Conservation (phyloP, 352 stramenopile genomes). For the Phytopythium montanum region DNA sequence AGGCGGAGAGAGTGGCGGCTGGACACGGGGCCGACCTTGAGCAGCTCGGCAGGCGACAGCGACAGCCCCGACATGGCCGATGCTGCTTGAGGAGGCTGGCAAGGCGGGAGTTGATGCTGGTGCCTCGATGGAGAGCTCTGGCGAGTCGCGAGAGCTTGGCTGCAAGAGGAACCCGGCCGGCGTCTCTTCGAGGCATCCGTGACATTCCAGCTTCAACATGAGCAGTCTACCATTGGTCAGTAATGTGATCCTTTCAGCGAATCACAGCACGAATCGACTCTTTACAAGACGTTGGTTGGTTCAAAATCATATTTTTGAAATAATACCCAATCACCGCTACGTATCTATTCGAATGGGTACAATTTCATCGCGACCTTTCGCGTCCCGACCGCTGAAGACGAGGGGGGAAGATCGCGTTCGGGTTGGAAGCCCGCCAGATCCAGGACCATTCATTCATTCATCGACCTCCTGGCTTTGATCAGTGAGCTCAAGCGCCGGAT, state of each 20-base stretch:
- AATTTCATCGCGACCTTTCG: conserved; percentile 1
- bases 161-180: neutral
- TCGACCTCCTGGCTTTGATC: neutral
- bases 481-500: neutral
- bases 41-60: conserved; percentile 68
- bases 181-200: neutral
- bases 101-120: neutral
- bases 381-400: neutral
- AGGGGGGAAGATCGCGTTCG: neutral
- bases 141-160: neutral
- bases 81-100: neutral
- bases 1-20: conserved; percentile 73
- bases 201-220: neutral
- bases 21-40: conserved; percentile 76
- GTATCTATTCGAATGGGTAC: conserved; percentile 9
- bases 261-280: neutral
- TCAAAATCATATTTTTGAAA: neutral
- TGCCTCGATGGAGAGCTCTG: neutral
- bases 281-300: neutral
- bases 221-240: neutral
- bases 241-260: neutral
- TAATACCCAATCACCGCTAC: neutral
- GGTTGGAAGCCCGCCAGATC: neutral
- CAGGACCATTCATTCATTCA: no score
- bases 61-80: conserved; percentile 38